phyloP scores from a whole-genome alignment of 257 asterid genomes.

The Jaltomata sinuosa region DNA sequence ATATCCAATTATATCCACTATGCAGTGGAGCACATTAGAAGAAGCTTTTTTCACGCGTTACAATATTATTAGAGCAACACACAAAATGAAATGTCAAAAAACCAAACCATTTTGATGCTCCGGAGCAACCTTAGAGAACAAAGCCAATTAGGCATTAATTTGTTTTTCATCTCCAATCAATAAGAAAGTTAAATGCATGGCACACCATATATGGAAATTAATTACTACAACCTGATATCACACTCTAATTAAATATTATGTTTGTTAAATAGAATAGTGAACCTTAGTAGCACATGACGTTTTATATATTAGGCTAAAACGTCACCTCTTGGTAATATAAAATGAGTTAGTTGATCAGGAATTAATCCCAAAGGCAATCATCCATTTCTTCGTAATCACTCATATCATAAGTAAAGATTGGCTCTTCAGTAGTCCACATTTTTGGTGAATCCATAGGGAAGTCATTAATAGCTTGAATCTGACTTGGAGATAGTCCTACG shows the following conservation, averaged over 20 bases:
- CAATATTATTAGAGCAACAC: neutral
- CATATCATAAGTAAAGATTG: neutral
- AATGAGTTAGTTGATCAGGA: neutral
- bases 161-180: neutral
- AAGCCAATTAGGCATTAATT: neutral
- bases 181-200: too few relatives aligned
- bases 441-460: conserved; percentile 30
- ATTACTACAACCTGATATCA: neutral
- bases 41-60: neutral
- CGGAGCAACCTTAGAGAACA: neutral
- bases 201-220: neutral
- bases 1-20: neutral
- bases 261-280: neutral
- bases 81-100: neutral
- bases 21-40: neutral
- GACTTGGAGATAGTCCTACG: conserved; percentile 20
- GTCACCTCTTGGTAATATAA: neutral
- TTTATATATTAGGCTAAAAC: neutral
- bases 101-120: neutral
- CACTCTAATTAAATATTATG: neutral
- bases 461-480: conserved; percentile 31
- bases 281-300: neutral
- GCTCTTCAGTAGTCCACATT: conserved; percentile 6
- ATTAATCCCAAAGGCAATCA: conserved; percentile 13
- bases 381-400: conserved; percentile 17